These are phyloP conservation scores for Ophiorrhiza pumila DNA, from an alignment of 257 asterid species.

Conservation along the genomic window DNA sequence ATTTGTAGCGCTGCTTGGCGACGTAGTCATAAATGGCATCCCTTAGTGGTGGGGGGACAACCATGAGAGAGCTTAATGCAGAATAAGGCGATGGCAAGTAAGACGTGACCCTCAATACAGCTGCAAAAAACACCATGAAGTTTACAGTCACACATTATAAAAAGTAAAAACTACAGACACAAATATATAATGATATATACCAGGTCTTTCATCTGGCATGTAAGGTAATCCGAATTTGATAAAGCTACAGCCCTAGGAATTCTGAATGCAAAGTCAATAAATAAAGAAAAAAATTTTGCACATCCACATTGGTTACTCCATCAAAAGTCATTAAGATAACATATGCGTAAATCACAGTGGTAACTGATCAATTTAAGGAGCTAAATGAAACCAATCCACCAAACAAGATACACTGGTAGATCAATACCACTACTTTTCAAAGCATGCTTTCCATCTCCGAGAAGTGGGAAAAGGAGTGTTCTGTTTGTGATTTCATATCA, in stretches of 20 bases:
- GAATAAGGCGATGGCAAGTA: slow-evolving; percentile 76
- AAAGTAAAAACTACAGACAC: background rate
- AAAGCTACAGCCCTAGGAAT: background rate
- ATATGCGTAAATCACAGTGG: background rate
- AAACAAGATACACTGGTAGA: background rate
- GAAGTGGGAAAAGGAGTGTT: background rate
- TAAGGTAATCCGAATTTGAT: background rate
- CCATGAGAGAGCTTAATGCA: slow-evolving; percentile 54
- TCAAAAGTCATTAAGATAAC: background rate
- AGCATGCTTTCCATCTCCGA: background rate
- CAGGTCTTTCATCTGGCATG: too few relatives aligned
- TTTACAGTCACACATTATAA: background rate
- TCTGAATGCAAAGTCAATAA: background rate
- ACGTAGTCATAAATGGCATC: slow-evolving; percentile 75
- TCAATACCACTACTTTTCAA: background rate
- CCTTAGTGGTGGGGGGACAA: slow-evolving; percentile 74
- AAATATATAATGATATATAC: background rate
- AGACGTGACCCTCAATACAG: slow-evolving; percentile 76
- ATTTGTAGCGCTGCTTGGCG: slow-evolving; percentile 66
- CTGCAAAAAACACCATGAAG: slow-evolving; percentile 37
- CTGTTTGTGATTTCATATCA: background rate
- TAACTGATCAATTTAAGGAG: background rate
- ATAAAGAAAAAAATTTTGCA: background rate
- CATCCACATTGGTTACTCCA: background rate
- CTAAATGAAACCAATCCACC: background rate